Evolutionary conservation across 768 basidiomycete species (phyloP).

Genomic region (Dacryopinax primogenitus): DNA sequence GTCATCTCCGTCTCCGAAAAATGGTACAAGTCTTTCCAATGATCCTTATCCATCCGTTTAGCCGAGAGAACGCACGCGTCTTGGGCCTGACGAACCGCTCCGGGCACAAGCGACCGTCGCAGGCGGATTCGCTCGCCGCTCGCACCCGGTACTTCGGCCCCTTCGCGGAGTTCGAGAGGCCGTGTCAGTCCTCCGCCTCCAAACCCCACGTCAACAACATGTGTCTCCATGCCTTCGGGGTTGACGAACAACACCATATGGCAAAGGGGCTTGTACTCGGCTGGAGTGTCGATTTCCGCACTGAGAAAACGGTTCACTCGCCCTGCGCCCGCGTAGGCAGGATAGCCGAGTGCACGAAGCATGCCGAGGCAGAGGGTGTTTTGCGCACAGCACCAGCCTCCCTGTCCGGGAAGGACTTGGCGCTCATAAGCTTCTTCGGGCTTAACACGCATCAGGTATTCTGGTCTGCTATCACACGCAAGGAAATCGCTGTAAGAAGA

Average conservation of each 20-base stretch:
- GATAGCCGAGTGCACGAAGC: conserved; percentile 2
- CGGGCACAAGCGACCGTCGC: not conserved
- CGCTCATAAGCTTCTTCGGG: not conserved
- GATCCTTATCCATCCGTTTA: not conserved
- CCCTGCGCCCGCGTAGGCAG: not conserved
- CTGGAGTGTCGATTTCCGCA: not conserved
- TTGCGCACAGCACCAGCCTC: conserved; percentile 2
- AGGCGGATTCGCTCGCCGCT: not conserved
- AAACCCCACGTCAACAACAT: not conserved
- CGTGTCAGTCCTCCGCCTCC: not conserved
- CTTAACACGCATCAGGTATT: not conserved
- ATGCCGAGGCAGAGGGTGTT: conserved; percentile 5
- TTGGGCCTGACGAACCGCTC: not conserved
- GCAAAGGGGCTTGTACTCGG: conserved; percentile 1
- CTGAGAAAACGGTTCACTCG: conserved; percentile 2
- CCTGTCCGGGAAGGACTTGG: not conserved
- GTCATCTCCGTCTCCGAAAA: conserved; percentile 4
- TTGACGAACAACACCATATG: conserved; percentile 7
- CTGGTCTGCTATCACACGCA: not conserved
- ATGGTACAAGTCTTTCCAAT: conserved; percentile 1
- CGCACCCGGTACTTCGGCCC: not conserved
- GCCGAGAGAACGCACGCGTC: not conserved
- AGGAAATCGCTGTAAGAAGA: not conserved
- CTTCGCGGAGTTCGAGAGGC: not conserved
- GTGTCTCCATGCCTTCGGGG: not conserved